phyloP scores from a whole-genome alignment of 257 asterid species.

The Pogostemon cablin region DNA sequence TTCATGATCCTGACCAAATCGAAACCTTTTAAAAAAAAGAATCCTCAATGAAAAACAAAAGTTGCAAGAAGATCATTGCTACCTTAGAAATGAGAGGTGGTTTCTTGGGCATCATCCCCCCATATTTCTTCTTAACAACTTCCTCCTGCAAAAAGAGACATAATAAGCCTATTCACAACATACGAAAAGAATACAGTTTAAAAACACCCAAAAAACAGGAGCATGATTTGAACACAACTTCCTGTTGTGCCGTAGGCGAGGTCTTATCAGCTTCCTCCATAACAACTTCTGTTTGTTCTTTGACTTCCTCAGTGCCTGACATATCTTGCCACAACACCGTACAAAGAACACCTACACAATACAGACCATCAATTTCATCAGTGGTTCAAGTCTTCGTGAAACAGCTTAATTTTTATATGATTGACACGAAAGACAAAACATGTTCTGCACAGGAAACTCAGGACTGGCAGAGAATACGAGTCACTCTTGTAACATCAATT shows the following conservation, averaged over 20 bases:
- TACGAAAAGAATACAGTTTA: slow-evolving; percentile 16
- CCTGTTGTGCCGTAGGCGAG: slow-evolving; percentile 53
- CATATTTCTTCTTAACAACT: slow-evolving; percentile 81
- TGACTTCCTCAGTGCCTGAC: slow-evolving; percentile 74
- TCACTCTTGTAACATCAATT: neutral
- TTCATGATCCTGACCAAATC: slow-evolving; percentile 80
- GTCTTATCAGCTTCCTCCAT: slow-evolving; percentile 54
- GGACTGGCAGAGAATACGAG: neutral
- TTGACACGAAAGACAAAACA: neutral
- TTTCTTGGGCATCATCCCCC: slow-evolving; percentile 91
- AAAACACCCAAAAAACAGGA: neutral
- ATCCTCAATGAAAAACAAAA: slow-evolving; percentile 19
- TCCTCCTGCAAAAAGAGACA: slow-evolving; percentile 56
- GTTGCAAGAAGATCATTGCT: slow-evolving; percentile 1
- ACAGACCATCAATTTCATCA: slow-evolving; percentile 23
- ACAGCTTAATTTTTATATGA: neutral
- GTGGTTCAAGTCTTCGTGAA: slow-evolving; percentile 8
- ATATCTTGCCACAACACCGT: slow-evolving; percentile 43
- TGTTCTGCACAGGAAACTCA: neutral
- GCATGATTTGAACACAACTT: slow-evolving; percentile 50
- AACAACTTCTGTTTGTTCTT: slow-evolving; percentile 49
- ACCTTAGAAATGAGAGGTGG: slow-evolving; percentile 96
- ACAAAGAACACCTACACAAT: slow-evolving; percentile 34
- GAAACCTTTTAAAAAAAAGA: slow-evolving; percentile 20
- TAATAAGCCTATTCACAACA: neutral